Percentiles rank a stretch among this genome's conserved stretches.
These are phyloP conservation scores for Jatropha curcas DNA, from an alignment of 345 rosid genomes.

Conservation along the genomic window DNA sequence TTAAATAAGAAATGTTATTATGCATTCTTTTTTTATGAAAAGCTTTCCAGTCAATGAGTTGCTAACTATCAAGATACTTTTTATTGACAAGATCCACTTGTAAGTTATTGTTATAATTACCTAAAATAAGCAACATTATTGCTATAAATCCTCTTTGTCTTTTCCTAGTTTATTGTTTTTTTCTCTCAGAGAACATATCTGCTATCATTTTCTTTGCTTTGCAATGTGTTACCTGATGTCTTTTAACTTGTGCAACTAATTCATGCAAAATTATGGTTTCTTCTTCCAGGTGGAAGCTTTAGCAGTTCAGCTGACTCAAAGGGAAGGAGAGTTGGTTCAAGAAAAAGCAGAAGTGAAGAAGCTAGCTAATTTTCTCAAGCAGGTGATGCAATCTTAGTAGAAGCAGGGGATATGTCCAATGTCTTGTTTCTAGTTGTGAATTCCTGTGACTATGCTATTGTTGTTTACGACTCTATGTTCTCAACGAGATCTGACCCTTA, in stretches of 20 bases:
- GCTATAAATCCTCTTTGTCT: background rate
- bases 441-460: too few relatives aligned
- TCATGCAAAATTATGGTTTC: slow-evolving; percentile 19
- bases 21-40: too few relatives aligned
- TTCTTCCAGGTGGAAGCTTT: slow-evolving; percentile 87
- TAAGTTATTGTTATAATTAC: too few relatives aligned
- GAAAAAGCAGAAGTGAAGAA: slow-evolving; percentile 97
- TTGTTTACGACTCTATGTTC: too few relatives aligned
- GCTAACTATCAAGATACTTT: background rate
- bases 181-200: slow-evolving; percentile 1
- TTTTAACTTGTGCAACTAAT: slow-evolving; percentile 9
- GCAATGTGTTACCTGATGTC: background rate
- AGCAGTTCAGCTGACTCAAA: slow-evolving; percentile 90
- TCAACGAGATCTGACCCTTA: background rate
- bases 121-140: background rate
- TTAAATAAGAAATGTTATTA: too few relatives aligned
- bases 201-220: background rate
- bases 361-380: slow-evolving; percentile 84
- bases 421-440: background rate
- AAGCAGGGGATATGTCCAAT: background rate
- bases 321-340: slow-evolving; percentile 93
- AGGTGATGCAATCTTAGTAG: slow-evolving; percentile 43
- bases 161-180: background rate
- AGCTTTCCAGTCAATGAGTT: too few relatives aligned
- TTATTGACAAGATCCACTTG: background rate